Evolutionary conservation across 768 basidiomycete genomes (phyloP), one percentile per base, ranked within the genome.

Genomic region (Suillus fuscotomentosus): DNA sequence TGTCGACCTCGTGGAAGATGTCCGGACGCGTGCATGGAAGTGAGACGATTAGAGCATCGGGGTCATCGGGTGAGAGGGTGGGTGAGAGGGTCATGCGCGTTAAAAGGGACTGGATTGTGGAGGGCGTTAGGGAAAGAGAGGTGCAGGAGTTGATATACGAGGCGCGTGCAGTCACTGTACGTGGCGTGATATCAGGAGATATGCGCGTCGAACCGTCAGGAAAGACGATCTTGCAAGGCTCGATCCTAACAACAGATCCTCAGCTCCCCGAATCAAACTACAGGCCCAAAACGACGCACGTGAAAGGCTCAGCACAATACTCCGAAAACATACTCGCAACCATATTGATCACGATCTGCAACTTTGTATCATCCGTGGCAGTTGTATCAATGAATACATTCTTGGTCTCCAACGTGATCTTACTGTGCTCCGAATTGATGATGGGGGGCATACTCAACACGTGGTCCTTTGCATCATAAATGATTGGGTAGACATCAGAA

Each of bases 381-480:
- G 97, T 99, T 38, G 96, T 88, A 76, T 99, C 97, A 69, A 99
- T 92, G 80, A 98, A 98, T 75, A 99, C 81, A 76, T 99, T 98
- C 60, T 83, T 85, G 13, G 97, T 99, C 73, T 95, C 89, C 66
- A 97, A 81, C 0, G 93, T 92, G 72, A 99, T 99, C 81, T 99
- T 99, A 75, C 94, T 98, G 77, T 94, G 93, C 68, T 97, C 91
- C 4, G 95, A 96, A 78, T 97, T 97, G 79, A 97, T 97, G 75
- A 99, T 98, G 10, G 97, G 97, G 45, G 97, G 97, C 90, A 99
- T 96, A 22, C 94, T 96, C 36, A 97, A 83, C 2, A 99, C 97
- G 36, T 82, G 86, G 74, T 94, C 92, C 64, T 90, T 82, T 11
- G 86, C 82, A 75, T 99, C 97, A 77, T 99, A 99, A 73, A 99